These are phyloP conservation scores for Beauveria australis DNA, from an alignment of 2,329 filamentous ascomycete genomes.

Conservation along the genomic window DNA sequence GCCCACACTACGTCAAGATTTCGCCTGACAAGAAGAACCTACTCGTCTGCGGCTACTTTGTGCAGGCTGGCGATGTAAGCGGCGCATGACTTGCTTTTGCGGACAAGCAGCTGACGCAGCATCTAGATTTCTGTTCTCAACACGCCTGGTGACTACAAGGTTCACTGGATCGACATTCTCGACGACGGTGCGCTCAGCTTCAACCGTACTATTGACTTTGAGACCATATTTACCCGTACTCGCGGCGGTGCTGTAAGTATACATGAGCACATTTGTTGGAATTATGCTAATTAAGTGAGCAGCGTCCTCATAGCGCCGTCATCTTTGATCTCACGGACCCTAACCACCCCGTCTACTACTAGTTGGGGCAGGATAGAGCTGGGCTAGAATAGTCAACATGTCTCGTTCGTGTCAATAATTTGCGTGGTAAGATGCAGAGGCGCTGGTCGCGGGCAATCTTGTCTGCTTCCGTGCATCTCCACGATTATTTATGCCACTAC, in stretches of 20 bases:
- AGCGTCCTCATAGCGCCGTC: conserved; percentile 46
- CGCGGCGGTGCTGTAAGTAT: conserved; percentile 40
- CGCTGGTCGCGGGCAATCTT: background rate
- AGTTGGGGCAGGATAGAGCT: background rate
- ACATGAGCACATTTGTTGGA: background rate
- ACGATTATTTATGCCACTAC: background rate
- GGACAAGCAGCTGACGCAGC: background rate
- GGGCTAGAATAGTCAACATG: background rate
- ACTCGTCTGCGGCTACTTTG: conserved; percentile 58
- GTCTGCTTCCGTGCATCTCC: background rate
- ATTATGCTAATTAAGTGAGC: background rate
- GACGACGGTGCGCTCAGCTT: conserved; percentile 47
- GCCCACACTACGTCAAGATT: conserved; percentile 57
- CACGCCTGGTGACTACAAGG: conserved; percentile 54
- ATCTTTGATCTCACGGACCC: conserved; percentile 50
- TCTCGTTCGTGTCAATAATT: conserved; percentile 1
- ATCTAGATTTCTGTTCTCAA: conserved; percentile 47
- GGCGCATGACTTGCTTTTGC: background rate
- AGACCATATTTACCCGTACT: conserved; percentile 38
- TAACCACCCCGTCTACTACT: conserved; percentile 41
- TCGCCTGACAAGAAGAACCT: conserved; percentile 57
- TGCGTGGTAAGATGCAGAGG: background rate
- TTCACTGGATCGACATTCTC: conserved; percentile 51
- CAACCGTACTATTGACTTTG: conserved; percentile 53
- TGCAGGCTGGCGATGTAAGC: conserved; percentile 47